Evolutionary conservation across 805 yeast genomes (phyloP).

Genomic region (Candida bentonensis): DNA sequence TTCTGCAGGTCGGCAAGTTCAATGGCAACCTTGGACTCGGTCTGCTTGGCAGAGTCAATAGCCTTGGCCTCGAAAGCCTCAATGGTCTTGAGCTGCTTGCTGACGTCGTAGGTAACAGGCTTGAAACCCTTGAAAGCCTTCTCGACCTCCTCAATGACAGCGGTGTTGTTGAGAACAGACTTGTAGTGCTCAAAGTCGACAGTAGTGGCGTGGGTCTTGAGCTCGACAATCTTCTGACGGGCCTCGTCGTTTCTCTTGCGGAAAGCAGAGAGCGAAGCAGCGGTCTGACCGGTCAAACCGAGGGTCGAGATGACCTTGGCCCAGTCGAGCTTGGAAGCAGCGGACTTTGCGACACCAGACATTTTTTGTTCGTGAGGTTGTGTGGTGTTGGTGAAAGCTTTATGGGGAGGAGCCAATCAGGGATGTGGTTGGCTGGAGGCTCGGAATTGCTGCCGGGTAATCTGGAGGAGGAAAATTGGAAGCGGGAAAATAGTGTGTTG

Average conservation of each 20-base stretch:
- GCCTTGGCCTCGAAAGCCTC: constrained; percentile 93
- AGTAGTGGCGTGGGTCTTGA: constrained; percentile 55
- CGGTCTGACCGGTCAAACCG: constrained; percentile 88
- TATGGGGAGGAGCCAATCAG: background rate
- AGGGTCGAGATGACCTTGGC: constrained; percentile 74
- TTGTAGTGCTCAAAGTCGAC: constrained; percentile 79
- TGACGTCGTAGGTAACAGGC: constrained; percentile 74
- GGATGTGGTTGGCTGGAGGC: background rate
- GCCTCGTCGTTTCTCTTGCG: constrained; percentile 99
- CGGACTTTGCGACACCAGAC: constrained; percentile 11
- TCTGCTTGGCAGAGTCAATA: constrained; percentile 82
- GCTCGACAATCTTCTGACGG: constrained; percentile 59
- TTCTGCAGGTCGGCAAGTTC: constrained; percentile 76
- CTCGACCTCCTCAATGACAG: constrained; percentile 70
- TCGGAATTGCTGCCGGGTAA: background rate
- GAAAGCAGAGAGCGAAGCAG: constrained; percentile 76
- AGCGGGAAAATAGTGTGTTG: background rate
- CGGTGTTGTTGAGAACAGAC: constrained; percentile 64
- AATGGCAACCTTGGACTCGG: constrained; percentile 75
- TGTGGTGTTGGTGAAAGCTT: background rate
- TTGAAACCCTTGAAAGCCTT: constrained; percentile 58
- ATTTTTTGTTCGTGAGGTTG: background rate
- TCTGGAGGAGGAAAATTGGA: background rate
- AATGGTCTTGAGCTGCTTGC: constrained; percentile 82
- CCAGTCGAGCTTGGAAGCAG: constrained; percentile 89